Conservation (phyloP, 805 yeast species). For the Lipomyces chichibuensis region DNA sequence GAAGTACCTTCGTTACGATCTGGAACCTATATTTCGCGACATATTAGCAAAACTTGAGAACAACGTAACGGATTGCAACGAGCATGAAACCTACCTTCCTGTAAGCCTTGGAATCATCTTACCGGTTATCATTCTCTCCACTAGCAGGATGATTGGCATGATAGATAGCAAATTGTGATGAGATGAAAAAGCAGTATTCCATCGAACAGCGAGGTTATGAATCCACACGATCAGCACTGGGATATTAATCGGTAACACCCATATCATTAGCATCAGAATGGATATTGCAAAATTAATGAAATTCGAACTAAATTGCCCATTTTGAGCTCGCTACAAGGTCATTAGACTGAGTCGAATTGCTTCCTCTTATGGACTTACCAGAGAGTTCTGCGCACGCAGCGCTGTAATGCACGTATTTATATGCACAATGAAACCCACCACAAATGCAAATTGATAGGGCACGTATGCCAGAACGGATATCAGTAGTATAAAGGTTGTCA, state of each 20-base stretch:
- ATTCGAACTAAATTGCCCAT: conserved; percentile 33
- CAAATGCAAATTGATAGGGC: conserved; percentile 81
- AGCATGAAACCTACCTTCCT: not conserved
- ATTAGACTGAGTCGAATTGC: not conserved
- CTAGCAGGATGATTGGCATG: conserved; percentile 66
- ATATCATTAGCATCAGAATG: conserved; percentile 65
- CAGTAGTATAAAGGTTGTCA: conserved; percentile 42
- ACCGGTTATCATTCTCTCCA: conserved; percentile 58
- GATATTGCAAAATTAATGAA: conserved; percentile 65
- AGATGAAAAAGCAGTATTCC: conserved; percentile 84
- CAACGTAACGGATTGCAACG: conserved; percentile 1
- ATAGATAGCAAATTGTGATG: conserved; percentile 83
- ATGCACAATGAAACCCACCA: conserved; percentile 64
- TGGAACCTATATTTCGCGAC: conserved; percentile 37
- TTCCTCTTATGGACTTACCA: conserved; percentile 8
- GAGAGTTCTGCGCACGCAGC: conserved; percentile 13
- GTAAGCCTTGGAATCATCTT: conserved; percentile 50
- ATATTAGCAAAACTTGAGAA: conserved; percentile 16
- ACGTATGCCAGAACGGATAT: conserved; percentile 60
- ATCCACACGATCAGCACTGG: conserved; percentile 81
- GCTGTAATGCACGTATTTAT: conserved; percentile 50
- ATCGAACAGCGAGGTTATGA: conserved; percentile 72
- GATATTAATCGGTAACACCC: conserved; percentile 76
- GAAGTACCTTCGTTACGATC: conserved; percentile 46
- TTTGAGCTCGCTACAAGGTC: not conserved